These are phyloP conservation scores for Plantago major DNA, from an alignment of 257 asterid genomes.

Conservation along the genomic window DNA sequence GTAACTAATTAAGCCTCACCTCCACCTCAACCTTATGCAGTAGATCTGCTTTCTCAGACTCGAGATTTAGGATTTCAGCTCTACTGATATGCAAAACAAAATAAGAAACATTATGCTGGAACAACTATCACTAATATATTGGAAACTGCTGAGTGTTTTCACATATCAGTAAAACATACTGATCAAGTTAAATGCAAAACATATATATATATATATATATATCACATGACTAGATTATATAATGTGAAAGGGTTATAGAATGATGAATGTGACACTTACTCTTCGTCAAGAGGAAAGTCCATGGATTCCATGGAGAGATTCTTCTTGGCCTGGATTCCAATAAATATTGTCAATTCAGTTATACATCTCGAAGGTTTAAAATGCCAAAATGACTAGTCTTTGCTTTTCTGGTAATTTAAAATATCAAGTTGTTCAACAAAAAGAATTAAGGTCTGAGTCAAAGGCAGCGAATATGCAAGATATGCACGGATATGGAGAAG, in stretches of 20 bases:
- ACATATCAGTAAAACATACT: not conserved
- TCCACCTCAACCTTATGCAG: slow-evolving; percentile 55
- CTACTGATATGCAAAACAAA: slow-evolving; percentile 36
- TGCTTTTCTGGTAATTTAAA: not conserved
- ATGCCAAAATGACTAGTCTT: too few relatives aligned
- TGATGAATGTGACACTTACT: slow-evolving; percentile 58
- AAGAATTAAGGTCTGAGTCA: slow-evolving; percentile 7
- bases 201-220: not conserved
- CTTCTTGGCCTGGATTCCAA: slow-evolving; percentile 70
- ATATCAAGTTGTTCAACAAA: not conserved
- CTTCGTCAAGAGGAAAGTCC: slow-evolving; percentile 57
- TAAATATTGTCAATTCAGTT: slow-evolving; percentile 18
- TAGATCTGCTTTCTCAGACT: slow-evolving; percentile 50
- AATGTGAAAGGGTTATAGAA: not conserved
- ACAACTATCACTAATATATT: slow-evolving; percentile 12
- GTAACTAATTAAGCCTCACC: slow-evolving; percentile 40
- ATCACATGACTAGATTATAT: not conserved
- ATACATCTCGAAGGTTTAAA: slow-evolving; percentile 15
- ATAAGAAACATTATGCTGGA: slow-evolving; percentile 13
- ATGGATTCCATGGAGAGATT: slow-evolving; percentile 83
- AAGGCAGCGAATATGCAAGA: slow-evolving; percentile 15
- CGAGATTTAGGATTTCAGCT: slow-evolving; percentile 62
- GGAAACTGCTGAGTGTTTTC: slow-evolving; percentile 7
- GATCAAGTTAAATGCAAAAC: not conserved
- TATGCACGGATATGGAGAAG: not conserved